Evolutionary conservation across 2,329 filamentous ascomycete species (phyloP).

Genomic region (Apiospora malaysiana): DNA sequence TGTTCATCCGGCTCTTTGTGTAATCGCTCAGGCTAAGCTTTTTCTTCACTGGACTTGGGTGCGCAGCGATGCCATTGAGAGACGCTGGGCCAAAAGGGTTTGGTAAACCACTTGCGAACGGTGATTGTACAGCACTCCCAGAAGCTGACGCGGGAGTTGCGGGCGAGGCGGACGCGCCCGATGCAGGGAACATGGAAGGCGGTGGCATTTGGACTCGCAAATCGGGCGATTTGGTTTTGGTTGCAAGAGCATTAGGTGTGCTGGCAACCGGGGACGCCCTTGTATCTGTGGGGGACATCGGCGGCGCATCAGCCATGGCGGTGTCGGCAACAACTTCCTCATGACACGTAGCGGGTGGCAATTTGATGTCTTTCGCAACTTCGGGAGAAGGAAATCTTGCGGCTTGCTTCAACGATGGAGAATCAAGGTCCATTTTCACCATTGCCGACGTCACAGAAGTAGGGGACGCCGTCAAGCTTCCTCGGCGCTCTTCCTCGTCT

Average conservation of each 20-base stretch:
- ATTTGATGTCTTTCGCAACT: constrained; percentile 25
- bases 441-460: constrained; percentile 38
- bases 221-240: constrained; percentile 31
- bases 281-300: constrained; percentile 35
- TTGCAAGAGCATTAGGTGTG: constrained; percentile 3
- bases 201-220: constrained; percentile 62
- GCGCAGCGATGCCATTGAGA: constrained; percentile 50
- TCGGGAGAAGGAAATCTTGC: constrained; percentile 25
- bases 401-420: constrained; percentile 41
- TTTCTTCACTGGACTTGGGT: constrained; percentile 69
- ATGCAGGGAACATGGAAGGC: constrained; percentile 55
- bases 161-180: constrained; percentile 41
- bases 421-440: constrained; percentile 49
- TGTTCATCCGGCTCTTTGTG: constrained; percentile 63
- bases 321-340: constrained; percentile 31
- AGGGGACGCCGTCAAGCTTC: constrained; percentile 34
- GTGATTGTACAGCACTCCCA: constrained; percentile 54
- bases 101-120: constrained; percentile 48
- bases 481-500: constrained; percentile 47
- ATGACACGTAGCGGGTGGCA: constrained; percentile 25
- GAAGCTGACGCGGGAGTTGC: constrained; percentile 56
- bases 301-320: constrained; percentile 43
- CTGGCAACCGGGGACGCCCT: constrained; percentile 24
- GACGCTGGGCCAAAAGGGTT: constrained; percentile 49
- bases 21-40: constrained; percentile 72